Evolutionary conservation across 2,329 filamentous ascomycete species (phyloP), one percentile per base, ranked within the genome.

Genomic region (Fusarium camptoceras): DNA sequence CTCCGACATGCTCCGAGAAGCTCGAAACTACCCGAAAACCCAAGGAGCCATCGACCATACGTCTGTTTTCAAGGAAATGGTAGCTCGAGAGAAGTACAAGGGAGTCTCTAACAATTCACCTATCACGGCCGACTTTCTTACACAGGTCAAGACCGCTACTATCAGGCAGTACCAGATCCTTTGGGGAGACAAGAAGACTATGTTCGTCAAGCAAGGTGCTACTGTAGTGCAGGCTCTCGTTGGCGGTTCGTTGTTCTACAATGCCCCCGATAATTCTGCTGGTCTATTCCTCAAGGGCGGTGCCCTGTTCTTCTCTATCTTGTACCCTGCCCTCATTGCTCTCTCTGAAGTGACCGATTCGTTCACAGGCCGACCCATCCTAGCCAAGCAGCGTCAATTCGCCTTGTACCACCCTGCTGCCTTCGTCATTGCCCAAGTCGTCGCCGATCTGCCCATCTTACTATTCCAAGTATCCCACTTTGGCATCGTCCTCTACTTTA

Each of bases 341-440:
- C 87, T 92, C 82, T 85, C 88, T 3, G 91, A 93, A 77, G 89
- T 92, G 1, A 89, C 85, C 0, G 84, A 87, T 27, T 88, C 88
- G 0, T 92, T 89, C 68, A 81, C 78, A 9, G 88, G 88, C 20
- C 84, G 90, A 3, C 87, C 87, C 0, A 83, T 90, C 12, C 74
- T 90, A 6, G 76, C 85, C 31, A 89, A 89, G 73, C 88, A 90
- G 69, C 86, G 87, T 60, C 74, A 78, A 0, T 89, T 89, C 64
- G 87, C 85, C 7, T 81, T 85, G n/a, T 89, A 85, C 75, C 85
- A 89, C 55, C 88, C 88, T 0, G 85, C 84, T 0, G 84, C 84
- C 3, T 84, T 86, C 87, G 80, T 91, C 83, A 73, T 89, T 31
- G 86, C 87, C 1, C 84, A 86, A 49, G 84, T 86, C 24, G 75